phyloP scores from a whole-genome alignment of 805 yeast genomes.

The Metschnikowia colocasiae region DNA sequence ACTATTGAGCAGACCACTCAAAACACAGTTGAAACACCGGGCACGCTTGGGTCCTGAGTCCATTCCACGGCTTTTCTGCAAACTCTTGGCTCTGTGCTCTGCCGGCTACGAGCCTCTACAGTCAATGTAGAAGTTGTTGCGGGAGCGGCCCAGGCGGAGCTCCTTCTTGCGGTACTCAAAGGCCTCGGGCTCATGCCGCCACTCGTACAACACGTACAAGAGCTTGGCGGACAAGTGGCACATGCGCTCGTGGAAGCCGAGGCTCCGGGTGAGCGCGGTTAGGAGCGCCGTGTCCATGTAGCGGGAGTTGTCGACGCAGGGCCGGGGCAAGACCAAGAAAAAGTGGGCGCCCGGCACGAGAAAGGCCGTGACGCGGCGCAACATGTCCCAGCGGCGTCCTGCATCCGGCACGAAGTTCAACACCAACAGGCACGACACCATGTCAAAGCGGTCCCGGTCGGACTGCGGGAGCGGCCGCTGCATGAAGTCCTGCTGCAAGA shows the following conservation, averaged over 20 bases:
- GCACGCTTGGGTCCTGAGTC: no score
- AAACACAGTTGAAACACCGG: no score
- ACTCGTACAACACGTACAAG: conserved; percentile 57
- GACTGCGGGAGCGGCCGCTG: conserved; percentile 56
- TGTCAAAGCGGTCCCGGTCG: conserved; percentile 48
- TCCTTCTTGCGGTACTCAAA: conserved; percentile 38
- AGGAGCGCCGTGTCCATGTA: conserved; percentile 53
- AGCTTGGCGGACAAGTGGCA: conserved; percentile 65
- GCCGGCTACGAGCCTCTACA: not conserved
- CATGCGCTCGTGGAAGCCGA: conserved; percentile 55
- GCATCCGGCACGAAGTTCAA: conserved; percentile 83
- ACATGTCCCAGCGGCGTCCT: conserved; percentile 71
- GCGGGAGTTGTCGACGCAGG: conserved; percentile 81
- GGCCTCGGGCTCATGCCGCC: conserved; percentile 31
- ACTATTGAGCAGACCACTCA: no score
- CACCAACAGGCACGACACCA: conserved; percentile 82
- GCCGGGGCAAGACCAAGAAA: conserved; percentile 83
- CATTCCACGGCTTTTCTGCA: no score
- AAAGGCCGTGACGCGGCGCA: conserved; percentile 54
- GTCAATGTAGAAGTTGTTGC: conserved; percentile 68
- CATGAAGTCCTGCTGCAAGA: conserved; percentile 82
- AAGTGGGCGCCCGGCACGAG: conserved; percentile 42
- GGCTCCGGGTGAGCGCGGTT: conserved; percentile 43
- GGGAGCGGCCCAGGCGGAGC: conserved; percentile 50
- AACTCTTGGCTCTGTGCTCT: no score